Evolutionary conservation across 768 basidiomycete species (phyloP), one percentile per base, ranked within the genome.

Genomic region (Tubosaeta brunneosetosa): DNA sequence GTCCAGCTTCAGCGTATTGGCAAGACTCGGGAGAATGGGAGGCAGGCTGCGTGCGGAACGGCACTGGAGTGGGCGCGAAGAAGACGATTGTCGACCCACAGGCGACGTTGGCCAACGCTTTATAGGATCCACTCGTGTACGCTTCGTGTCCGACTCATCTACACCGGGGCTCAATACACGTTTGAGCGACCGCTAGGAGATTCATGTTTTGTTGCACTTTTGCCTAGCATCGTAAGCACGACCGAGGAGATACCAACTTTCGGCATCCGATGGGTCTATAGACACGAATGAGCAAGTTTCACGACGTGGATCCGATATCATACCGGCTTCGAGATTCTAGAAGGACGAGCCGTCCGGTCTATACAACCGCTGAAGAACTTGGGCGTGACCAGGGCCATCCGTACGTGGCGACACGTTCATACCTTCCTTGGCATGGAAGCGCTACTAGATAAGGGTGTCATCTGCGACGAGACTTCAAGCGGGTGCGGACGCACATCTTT

Each of bases 191-290:
- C n/a, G n/a, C n/a, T n/a, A n/a, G n/a, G n/a, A n/a, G n/a, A n/a
- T n/a, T 99, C 97, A 98, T n/a, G 97, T 97, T 68, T 97, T 97
- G 79, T 97, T 97, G 75, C 97, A 97, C 68, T 97, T 95, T 70
- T 91, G 91, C 16, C 91, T 93, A 14, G 94, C 91, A 94, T 98
- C 98, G 71, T 94, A 98, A 1, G 95, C 95, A 57, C 97, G 91
- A 50, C 95, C 95, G 57, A 98, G 3, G 22, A 22, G 22, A 22
- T 22, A 22, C 22, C 22, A 22, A 22, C 22, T 22, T 22, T 22
- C 2, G 86, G 97, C 92, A 67, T 99, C 97, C 27, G 86, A 81
- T 14, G 91, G 85, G 72, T 98, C 97, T 94, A n/a, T 14, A 34
- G 19, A 32, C 42, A 43, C 52, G 13, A 7, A 14, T 58, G 34